These are phyloP conservation scores for Talaromyces stipitatus DNA, from an alignment of 495 filamentous ascomycete species.

Conservation along the genomic window DNA sequence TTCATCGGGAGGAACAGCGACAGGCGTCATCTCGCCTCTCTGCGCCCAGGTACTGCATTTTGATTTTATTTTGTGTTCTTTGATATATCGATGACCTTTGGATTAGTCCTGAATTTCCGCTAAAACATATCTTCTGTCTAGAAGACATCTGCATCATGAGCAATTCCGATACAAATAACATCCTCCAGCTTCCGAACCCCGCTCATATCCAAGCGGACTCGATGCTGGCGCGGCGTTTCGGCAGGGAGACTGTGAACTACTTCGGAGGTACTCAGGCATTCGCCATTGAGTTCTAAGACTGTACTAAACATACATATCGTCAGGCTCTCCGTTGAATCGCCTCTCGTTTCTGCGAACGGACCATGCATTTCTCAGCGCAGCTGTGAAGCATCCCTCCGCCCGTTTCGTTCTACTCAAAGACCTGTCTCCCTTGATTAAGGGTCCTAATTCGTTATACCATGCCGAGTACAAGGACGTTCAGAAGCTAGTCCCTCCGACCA, in stretches of 20 bases:
- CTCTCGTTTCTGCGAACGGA: constrained; percentile 82
- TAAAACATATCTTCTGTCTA: neutral
- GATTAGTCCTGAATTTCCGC: neutral
- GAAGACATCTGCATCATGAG: neutral
- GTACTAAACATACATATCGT: neutral
- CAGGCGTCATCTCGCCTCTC: neutral
- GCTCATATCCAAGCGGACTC: constrained; percentile 63
- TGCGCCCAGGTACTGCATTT: neutral
- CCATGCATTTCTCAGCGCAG: constrained; percentile 67
- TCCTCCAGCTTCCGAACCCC: constrained; percentile 43
- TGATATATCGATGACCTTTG: neutral
- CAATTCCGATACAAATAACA: neutral
- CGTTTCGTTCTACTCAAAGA: constrained; percentile 72
- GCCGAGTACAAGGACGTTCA: constrained; percentile 55
- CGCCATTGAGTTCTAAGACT: neutral
- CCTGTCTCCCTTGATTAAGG: constrained; percentile 65
- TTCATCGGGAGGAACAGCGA: neutral
- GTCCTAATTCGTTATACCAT: constrained; percentile 49
- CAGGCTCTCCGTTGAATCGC: constrained; percentile 66
- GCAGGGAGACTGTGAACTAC: constrained; percentile 88
- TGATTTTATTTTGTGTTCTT: neutral
- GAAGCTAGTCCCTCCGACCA: constrained; percentile 60
- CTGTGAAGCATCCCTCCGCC: constrained; percentile 62
- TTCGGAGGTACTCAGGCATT: constrained; percentile 60
- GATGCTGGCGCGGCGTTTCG: constrained; percentile 81